Evolutionary conservation across 352 stramenopile genomes (phyloP).

Genomic region (Globisporangium okanoganense): DNA sequence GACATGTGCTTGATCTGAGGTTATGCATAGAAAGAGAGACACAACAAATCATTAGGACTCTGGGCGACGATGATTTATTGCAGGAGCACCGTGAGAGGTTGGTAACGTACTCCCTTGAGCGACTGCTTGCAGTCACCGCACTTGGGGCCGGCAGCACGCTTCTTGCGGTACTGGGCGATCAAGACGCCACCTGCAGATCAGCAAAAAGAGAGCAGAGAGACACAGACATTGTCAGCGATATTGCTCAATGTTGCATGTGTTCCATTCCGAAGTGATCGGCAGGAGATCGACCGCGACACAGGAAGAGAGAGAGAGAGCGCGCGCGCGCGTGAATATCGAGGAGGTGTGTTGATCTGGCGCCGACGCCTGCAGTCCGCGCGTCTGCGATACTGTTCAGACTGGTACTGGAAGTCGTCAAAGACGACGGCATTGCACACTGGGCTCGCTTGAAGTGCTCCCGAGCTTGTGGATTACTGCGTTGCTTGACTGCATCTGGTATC

Average conservation of each 20-base stretch:
- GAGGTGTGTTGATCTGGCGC: not conserved
- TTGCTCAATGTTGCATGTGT: not conserved
- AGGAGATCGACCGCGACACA: not conserved
- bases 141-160: constrained; percentile 91
- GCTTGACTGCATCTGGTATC: not conserved
- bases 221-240: not conserved
- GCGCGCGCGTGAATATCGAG: not conserved
- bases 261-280: not conserved
- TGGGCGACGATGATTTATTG: not conserved
- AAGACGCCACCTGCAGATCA: constrained; percentile 79
- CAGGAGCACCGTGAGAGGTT: not conserved
- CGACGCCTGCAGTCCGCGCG: not conserved
- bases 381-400: not conserved
- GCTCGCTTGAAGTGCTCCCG: not conserved
- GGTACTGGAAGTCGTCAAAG: not conserved
- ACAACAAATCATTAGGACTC: constrained; percentile 3
- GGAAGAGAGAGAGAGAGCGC: not conserved
- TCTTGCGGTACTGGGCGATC: constrained; percentile 93
- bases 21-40: not conserved
- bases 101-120: constrained; percentile 61
- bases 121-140: constrained; percentile 96
- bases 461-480: not conserved
- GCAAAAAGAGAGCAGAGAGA: not conserved
- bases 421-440: not conserved
- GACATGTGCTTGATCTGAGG: constrained; percentile 81